Percentiles rank a stretch among this genome's conserved stretches.
phyloP scores from a whole-genome alignment of 805 yeast species.

The Myxozyma monticola region DNA sequence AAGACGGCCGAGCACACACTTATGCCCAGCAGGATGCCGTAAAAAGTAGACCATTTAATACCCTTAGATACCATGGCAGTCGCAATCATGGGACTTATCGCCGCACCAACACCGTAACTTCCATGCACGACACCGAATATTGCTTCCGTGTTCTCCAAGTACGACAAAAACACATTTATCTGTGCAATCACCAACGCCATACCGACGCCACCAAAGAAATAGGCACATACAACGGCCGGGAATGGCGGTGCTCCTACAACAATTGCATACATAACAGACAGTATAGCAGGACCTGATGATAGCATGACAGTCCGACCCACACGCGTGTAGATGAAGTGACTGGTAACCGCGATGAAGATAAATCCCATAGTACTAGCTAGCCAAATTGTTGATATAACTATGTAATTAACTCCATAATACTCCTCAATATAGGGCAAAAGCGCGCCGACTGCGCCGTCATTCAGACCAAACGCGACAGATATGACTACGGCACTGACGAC shows the following conservation, averaged over 20 bases:
- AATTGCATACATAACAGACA: slow-evolving; percentile 47
- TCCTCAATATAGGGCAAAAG: slow-evolving; percentile 53
- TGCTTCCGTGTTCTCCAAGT: slow-evolving; percentile 53
- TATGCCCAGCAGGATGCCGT: slow-evolving; percentile 47
- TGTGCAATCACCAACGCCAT: slow-evolving; percentile 52
- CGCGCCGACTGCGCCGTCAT: slow-evolving; percentile 61
- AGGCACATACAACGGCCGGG: slow-evolving; percentile 51
- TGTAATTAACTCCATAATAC: slow-evolving; percentile 50
- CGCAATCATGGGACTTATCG: slow-evolving; percentile 64
- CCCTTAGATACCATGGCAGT: slow-evolving; percentile 55
- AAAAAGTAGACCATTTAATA: slow-evolving; percentile 54
- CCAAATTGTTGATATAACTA: slow-evolving; percentile 60
- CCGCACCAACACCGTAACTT: slow-evolving; percentile 68
- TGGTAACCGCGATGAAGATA: slow-evolving; percentile 49
- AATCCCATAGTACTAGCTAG: slow-evolving; percentile 56
- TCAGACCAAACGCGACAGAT: slow-evolving; percentile 17
- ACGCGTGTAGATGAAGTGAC: slow-evolving; percentile 45
- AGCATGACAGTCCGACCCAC: slow-evolving; percentile 45
- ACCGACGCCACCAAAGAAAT: slow-evolving; percentile 59
- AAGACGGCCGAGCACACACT: slow-evolving; percentile 32
- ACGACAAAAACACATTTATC: slow-evolving; percentile 51
- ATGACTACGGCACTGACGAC: background rate
- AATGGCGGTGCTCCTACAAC: slow-evolving; percentile 51
- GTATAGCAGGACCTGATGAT: slow-evolving; percentile 42
- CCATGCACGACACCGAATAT: slow-evolving; percentile 67